Evolutionary conservation across 768 basidiomycete genomes (phyloP).

Genomic region (Suillus subluteus): DNA sequence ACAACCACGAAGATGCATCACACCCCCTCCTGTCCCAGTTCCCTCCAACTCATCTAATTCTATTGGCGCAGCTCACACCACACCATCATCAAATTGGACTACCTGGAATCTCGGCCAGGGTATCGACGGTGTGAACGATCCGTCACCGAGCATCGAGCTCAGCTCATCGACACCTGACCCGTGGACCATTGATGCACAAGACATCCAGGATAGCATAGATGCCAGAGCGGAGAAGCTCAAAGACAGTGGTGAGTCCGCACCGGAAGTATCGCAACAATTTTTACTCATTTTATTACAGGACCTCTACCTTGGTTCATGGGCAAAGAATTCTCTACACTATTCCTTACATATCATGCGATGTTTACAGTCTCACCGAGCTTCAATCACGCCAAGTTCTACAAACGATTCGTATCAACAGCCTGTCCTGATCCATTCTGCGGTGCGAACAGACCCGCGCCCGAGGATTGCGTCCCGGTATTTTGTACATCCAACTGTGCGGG

Average conservation of each 20-base stretch:
- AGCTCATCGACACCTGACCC: background rate
- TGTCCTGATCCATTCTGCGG: constrained; percentile 2
- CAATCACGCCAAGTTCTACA: background rate
- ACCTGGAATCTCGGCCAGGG: background rate
- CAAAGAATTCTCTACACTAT: background rate
- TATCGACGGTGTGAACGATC: background rate
- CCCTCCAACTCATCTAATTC: no score
- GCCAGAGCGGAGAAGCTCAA: no score
- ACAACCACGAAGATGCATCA: no score
- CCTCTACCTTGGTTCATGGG: background rate
- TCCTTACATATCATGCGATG: background rate
- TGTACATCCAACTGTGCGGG: background rate
- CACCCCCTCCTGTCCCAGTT: no score
- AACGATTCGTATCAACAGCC: background rate
- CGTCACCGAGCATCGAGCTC: background rate
- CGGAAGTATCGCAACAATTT: background rate
- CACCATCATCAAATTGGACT: background rate
- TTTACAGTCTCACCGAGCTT: background rate
- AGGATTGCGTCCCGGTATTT: background rate
- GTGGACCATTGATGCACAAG: no score
- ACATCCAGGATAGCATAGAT: no score
- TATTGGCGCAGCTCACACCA: no score
- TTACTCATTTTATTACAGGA: background rate
- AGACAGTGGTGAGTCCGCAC: background rate
- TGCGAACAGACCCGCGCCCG: background rate